A percentile compares a stretch with the other conserved stretches of the same genome.
These are phyloP conservation scores for Arachnomyces sp. DNA, from an alignment of 2,329 filamentous ascomycete genomes.

Conservation along the genomic window DNA sequence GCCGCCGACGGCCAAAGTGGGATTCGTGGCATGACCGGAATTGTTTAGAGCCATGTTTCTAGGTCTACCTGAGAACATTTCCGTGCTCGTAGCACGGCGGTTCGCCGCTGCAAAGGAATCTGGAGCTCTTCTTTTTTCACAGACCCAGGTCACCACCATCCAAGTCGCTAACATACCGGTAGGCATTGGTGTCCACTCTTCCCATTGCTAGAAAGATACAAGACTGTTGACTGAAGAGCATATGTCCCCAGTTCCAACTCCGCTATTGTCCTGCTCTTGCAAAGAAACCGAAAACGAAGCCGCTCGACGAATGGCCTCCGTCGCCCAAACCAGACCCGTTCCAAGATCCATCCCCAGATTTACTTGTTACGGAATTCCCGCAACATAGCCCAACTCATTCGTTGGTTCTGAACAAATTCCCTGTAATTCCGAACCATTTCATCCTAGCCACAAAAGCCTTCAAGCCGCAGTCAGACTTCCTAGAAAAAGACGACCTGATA, in stretches of 20 bases:
- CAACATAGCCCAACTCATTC: conserved; percentile 27
- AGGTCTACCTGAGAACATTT: conserved; percentile 28
- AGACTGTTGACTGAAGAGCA: background rate
- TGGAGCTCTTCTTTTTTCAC: conserved; percentile 31
- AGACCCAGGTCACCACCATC: conserved; percentile 32
- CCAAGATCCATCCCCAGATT: conserved; percentile 33
- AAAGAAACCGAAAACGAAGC: conserved; percentile 30
- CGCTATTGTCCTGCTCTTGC: conserved; percentile 43
- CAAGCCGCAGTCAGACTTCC: conserved; percentile 36
- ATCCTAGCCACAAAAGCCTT: conserved; percentile 41
- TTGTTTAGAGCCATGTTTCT: conserved; percentile 24
- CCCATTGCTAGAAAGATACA: background rate
- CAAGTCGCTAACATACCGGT: conserved; percentile 28
- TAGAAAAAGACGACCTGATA: conserved; percentile 37
- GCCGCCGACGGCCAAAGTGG: too few relatives aligned
- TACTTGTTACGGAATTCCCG: conserved; percentile 36
- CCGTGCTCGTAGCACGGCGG: conserved; percentile 28
- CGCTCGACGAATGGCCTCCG: conserved; percentile 11
- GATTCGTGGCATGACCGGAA: background rate
- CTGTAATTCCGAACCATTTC: conserved; percentile 43
- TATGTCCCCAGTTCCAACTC: conserved; percentile 35
- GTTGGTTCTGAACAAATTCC: conserved; percentile 43
- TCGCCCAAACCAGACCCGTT: conserved; percentile 37
- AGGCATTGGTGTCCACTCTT: conserved; percentile 8
- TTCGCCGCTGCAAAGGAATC: conserved; percentile 31